Evolutionary conservation across 148 eudicot genomes (phyloP).

Genomic region (Vaccinium darrowii): DNA sequence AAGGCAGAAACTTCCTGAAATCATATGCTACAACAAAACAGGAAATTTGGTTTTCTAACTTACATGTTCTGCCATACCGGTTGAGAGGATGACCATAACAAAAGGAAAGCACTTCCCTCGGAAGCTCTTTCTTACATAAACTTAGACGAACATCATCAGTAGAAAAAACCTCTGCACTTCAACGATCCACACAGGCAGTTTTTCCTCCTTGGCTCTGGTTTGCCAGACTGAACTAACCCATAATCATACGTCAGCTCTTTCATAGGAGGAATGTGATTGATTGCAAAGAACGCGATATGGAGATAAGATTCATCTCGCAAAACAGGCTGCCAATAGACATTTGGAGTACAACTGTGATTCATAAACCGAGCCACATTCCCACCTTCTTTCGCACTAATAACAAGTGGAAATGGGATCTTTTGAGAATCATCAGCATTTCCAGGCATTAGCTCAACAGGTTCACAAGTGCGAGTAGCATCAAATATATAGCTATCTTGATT

Average conservation of each 20-base stretch:
- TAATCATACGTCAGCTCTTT: slow-evolving; percentile 85
- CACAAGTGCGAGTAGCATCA: slow-evolving; percentile 71
- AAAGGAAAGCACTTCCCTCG: slow-evolving; percentile 3
- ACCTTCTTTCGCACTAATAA: slow-evolving; percentile 64
- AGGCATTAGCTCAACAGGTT: slow-evolving; percentile 31
- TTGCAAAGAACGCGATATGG: slow-evolving; percentile 79
- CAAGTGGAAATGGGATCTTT: slow-evolving; percentile 58
- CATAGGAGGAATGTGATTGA: slow-evolving; percentile 85
- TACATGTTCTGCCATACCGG: background rate
- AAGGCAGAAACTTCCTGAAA: background rate
- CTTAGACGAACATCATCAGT: slow-evolving; percentile 23
- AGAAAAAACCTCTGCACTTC: slow-evolving; percentile 82
- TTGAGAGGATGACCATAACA: slow-evolving; percentile 5
- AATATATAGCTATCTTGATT: slow-evolving; percentile 55
- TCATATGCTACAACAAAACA: slow-evolving; percentile 9
- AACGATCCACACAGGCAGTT: slow-evolving; percentile 72
- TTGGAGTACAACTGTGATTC: slow-evolving; percentile 96
- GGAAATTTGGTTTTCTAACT: background rate
- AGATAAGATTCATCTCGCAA: slow-evolving; percentile 57
- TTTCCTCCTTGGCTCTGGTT: slow-evolving; percentile 51
- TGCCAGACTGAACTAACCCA: slow-evolving; percentile 55
- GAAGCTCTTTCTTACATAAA: slow-evolving; percentile 10
- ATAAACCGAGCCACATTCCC: slow-evolving; percentile 92
- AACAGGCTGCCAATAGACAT: slow-evolving; percentile 83
- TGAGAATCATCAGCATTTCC: slow-evolving; percentile 21